A percentile compares a stretch with the other conserved stretches of the same genome.
Conservation (phyloP, 169 alveolate genomes). For the Plasmodium sp. region DNA sequence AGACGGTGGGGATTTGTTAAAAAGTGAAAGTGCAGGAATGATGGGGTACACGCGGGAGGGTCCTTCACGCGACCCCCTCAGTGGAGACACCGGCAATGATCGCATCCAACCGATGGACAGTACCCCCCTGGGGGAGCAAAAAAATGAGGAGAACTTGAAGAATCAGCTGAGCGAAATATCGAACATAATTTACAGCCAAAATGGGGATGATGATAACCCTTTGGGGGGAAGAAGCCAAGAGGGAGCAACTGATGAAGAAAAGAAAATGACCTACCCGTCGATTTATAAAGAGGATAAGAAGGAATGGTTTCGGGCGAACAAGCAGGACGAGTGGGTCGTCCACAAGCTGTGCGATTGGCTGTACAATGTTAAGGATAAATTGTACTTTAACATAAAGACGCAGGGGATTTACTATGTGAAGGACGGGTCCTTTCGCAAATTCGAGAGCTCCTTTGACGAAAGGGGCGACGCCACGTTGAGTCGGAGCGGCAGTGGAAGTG, state of each 20-base stretch:
- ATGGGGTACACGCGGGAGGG: not conserved
- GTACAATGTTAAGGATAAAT: constrained; percentile 76
- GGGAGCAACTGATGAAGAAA: not conserved
- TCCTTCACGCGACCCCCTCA: not conserved
- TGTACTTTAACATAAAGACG: constrained; percentile 78
- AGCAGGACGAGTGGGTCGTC: constrained; percentile 78
- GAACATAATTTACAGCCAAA: not conserved
- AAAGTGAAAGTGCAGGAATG: not conserved
- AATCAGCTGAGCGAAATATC: not conserved
- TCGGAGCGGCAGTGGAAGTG: not conserved
- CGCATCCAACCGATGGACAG: not conserved
- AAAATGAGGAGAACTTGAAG: not conserved
- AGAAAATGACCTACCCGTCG: constrained; percentile 17
- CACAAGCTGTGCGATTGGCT: constrained; percentile 82
- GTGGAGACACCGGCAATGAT: not conserved
- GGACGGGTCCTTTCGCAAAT: not conserved
- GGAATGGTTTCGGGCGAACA: constrained; percentile 55
- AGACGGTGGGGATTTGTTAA: not conserved
- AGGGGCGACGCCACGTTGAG: not conserved
- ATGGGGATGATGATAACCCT: not conserved
- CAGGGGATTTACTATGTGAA: constrained; percentile 34
- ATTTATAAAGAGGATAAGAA: constrained; percentile 17
- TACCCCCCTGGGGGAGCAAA: not conserved
- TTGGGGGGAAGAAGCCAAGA: not conserved
- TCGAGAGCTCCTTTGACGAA: constrained; percentile 20